Conservation (phyloP, 2,329 filamentous ascomycete species). For the Claviceps sorghi region DNA sequence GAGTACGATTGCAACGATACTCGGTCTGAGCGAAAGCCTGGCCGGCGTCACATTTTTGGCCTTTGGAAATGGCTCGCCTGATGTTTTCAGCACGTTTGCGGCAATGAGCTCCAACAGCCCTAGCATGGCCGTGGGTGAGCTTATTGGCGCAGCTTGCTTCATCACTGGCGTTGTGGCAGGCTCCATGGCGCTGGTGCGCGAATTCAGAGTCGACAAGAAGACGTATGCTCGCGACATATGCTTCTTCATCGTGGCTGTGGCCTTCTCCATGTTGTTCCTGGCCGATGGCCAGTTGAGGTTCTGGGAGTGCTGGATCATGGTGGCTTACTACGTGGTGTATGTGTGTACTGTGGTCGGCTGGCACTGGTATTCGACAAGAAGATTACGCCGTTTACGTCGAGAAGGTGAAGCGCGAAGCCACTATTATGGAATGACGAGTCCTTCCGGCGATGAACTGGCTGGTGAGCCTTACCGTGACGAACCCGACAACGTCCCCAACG, state of each 20-base stretch:
- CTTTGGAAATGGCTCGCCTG: slow-evolving; percentile 93
- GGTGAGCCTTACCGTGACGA: slow-evolving; percentile 50
- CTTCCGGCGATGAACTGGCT: slow-evolving; percentile 36
- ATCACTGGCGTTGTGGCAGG: slow-evolving; percentile 94
- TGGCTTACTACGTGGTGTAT: slow-evolving; percentile 81
- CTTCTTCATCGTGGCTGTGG: slow-evolving; percentile 79
- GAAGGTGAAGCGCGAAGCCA: slow-evolving; percentile 62
- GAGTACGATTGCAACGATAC: slow-evolving; percentile 74
- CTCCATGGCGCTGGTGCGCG: slow-evolving; percentile 91
- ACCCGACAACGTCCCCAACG: slow-evolving; percentile 21
- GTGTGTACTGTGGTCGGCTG: slow-evolving; percentile 76
- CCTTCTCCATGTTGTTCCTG: slow-evolving; percentile 76
- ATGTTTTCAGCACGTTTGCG: slow-evolving; percentile 97
- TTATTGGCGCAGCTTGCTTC: slow-evolving; percentile 89
- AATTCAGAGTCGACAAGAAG: slow-evolving; percentile 78
- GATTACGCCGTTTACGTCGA: slow-evolving; percentile 43
- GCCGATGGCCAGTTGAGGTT: slow-evolving; percentile 69
- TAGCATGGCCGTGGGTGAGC: slow-evolving; percentile 88
- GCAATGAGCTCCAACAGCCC: slow-evolving; percentile 95
- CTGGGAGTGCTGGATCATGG: slow-evolving; percentile 87
- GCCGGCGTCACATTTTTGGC: slow-evolving; percentile 93
- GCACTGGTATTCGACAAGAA: slow-evolving; percentile 70
- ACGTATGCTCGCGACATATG: slow-evolving; percentile 84
- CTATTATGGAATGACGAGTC: slow-evolving; percentile 43
- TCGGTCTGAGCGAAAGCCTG: slow-evolving; percentile 90